Evolutionary conservation across 306 rosid species (phyloP), one percentile per base, ranked within the genome.

Genomic region (Datisca glomerata): DNA sequence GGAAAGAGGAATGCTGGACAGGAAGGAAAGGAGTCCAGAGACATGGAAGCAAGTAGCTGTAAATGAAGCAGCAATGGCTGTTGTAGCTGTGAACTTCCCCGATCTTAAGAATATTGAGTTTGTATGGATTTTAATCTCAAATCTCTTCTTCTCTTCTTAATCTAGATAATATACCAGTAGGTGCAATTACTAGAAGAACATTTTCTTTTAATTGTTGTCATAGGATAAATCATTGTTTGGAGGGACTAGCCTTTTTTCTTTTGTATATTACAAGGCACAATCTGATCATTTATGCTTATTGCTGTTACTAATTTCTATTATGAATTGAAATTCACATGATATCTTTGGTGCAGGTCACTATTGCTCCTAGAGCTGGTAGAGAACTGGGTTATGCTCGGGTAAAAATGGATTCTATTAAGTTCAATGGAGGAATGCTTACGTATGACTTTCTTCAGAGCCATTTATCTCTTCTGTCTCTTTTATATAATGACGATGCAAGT

Each of bases 281-380:
- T n/a, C n/a, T n/a, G n/a, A n/a, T n/a, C n/a, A n/a, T n/a, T n/a
- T n/a, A n/a, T n/a, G 36, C 36, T 31, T 31, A 31, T 2, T 8
- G 36, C 12, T 31, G 9, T 31, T 8, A 14, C 13, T 11, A n/a
- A n/a, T n/a, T 7, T 31, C 36, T 31, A 12, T 31, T 12, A 31
- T 8, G 36, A 31, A 31, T 10, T 31, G 36, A 31, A 31, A 31
- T 8, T 8, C n/a, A 31, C 9, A 8, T 31, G n/a, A 3, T 51
- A 17, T 25, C 17, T 38, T 20, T 35, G 43, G 12, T 38, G 56
- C 68, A 89, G 98, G 73, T 89, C 56, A 89, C 98, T 37, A 83
- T 89, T 63, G 93, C 98, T 60, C 98, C 98, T 63, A 80, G 98
- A 73, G 93, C 98, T 56, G 98, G 95, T 47, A 74, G 98, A 76